Percentiles rank a stretch among this genome's conserved stretches.
Evolutionary conservation across 805 yeast species (phyloP).

Genomic region (Metschnikowia amazonensis): DNA sequence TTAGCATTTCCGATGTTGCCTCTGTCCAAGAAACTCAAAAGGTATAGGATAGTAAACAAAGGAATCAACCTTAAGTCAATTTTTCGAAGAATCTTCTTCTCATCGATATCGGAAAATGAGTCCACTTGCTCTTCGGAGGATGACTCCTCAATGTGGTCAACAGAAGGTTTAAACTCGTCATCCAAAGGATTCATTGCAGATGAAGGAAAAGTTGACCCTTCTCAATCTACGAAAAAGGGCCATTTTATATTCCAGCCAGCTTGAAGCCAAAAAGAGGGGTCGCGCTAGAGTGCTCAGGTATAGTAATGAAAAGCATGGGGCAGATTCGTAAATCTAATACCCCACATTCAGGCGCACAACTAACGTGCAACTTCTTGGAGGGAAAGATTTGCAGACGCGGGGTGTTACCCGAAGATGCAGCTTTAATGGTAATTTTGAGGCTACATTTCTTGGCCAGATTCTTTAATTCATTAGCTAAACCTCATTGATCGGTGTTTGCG

Average conservation of each 20-base stretch:
- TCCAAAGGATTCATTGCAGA: not conserved
- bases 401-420: not conserved
- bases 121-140: slow-evolving; percentile 2
- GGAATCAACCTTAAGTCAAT: slow-evolving; percentile 69
- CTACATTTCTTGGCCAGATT: not conserved
- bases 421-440: too few relatives aligned
- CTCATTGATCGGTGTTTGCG: not conserved
- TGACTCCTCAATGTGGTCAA: slow-evolving; percentile 4
- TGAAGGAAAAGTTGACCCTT: too few relatives aligned
- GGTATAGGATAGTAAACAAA: slow-evolving; percentile 69
- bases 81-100: slow-evolving; percentile 55
- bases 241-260: not conserved
- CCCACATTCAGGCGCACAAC: slow-evolving; percentile 4
- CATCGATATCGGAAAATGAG: slow-evolving; percentile 37
- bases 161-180: slow-evolving; percentile 5
- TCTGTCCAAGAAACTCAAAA: slow-evolving; percentile 74
- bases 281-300: not conserved
- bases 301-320: slow-evolving; percentile 2
- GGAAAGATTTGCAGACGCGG: too few relatives aligned
- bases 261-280: slow-evolving; percentile 2
- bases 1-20: slow-evolving; percentile 82
- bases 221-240: not conserved
- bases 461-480: not conserved
- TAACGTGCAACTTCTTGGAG: not conserved
- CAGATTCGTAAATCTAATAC: slow-evolving; percentile 1